Evolutionary conservation across 2,329 filamentous ascomycete genomes (phyloP).

Genomic region (Amylocarpus encephaloides): DNA sequence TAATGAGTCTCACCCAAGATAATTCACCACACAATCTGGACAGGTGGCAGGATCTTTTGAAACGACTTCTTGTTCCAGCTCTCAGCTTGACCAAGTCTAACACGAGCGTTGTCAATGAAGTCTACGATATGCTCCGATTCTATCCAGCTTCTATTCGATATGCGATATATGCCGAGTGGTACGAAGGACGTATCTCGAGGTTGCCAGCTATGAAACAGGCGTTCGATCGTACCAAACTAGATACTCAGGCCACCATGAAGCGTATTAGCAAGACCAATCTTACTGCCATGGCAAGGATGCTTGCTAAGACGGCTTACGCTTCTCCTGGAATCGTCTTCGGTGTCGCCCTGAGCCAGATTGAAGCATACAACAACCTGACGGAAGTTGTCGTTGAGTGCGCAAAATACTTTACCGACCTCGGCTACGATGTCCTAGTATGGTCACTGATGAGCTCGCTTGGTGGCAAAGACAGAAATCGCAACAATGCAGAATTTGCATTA

Average conservation of each 20-base stretch:
- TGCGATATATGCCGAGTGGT: slow-evolving; percentile 91
- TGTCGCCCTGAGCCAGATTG: slow-evolving; percentile 82
- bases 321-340: slow-evolving; percentile 89
- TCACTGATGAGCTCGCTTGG: slow-evolving; percentile 72
- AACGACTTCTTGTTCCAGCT: slow-evolving; percentile 77
- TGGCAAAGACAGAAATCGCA: slow-evolving; percentile 56
- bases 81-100: slow-evolving; percentile 83
- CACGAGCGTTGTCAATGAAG: slow-evolving; percentile 74
- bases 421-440: slow-evolving; percentile 92
- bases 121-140: slow-evolving; percentile 74
- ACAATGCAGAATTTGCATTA: slow-evolving; percentile 55
- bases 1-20: slow-evolving; percentile 66
- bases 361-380: slow-evolving; percentile 91
- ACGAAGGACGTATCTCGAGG: slow-evolving; percentile 69
- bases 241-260: slow-evolving; percentile 83
- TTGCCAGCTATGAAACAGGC: slow-evolving; percentile 70
- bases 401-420: slow-evolving; percentile 85
- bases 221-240: slow-evolving; percentile 68
- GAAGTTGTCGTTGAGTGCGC: slow-evolving; percentile 92
- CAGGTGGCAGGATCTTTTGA: slow-evolving; percentile 81
- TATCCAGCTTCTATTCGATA: slow-evolving; percentile 76
- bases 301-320: slow-evolving; percentile 88
- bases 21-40: slow-evolving; percentile 60
- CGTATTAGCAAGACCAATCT: slow-evolving; percentile 84
- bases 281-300: slow-evolving; percentile 73